Conservation (phyloP, 2,329 filamentous ascomycete genomes). For the Phialophora expanda region DNA sequence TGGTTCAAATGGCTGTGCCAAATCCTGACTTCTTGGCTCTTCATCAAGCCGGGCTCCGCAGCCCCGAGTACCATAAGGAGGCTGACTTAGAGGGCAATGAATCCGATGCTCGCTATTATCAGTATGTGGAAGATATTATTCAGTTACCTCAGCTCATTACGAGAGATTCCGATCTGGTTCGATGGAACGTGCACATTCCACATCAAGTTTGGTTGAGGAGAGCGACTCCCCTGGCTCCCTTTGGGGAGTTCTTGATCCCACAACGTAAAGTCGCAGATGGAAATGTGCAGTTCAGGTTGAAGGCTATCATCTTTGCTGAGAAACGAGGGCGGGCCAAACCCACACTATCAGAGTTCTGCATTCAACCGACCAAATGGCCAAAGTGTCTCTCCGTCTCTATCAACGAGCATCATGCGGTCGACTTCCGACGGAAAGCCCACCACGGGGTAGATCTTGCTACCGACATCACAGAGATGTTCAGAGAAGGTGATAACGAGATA, state of each 20-base stretch:
- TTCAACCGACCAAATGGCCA: slow-evolving; percentile 72
- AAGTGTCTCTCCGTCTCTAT: slow-evolving; percentile 69
- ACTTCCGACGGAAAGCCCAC: slow-evolving; percentile 71
- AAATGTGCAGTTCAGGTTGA: slow-evolving; percentile 69
- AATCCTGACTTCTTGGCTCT: slow-evolving; percentile 57
- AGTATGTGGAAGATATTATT: slow-evolving; percentile 45
- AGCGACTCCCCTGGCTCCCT: slow-evolving; percentile 15
- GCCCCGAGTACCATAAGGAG: slow-evolving; percentile 53
- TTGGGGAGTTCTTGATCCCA: slow-evolving; percentile 39
- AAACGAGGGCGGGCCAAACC: background rate
- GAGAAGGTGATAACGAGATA: slow-evolving; percentile 66
- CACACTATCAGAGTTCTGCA: slow-evolving; percentile 43
- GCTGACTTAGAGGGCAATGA: slow-evolving; percentile 37
- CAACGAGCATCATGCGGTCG: slow-evolving; percentile 59
- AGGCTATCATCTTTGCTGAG: slow-evolving; percentile 58
- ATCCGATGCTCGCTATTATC: slow-evolving; percentile 42
- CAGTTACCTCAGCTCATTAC: slow-evolving; percentile 44
- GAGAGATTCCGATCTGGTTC: slow-evolving; percentile 39
- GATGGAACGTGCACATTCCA: slow-evolving; percentile 47
- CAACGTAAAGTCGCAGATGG: slow-evolving; percentile 53
- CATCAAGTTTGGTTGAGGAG: slow-evolving; percentile 36
- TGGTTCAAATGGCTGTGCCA: slow-evolving; percentile 39
- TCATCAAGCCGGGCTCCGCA: slow-evolving; percentile 64
- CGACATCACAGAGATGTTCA: slow-evolving; percentile 70
- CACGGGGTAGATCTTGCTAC: slow-evolving; percentile 76